These are phyloP conservation scores for Scleroderma citrinum DNA, from an alignment of 768 basidiomycete species.

Conservation along the genomic window DNA sequence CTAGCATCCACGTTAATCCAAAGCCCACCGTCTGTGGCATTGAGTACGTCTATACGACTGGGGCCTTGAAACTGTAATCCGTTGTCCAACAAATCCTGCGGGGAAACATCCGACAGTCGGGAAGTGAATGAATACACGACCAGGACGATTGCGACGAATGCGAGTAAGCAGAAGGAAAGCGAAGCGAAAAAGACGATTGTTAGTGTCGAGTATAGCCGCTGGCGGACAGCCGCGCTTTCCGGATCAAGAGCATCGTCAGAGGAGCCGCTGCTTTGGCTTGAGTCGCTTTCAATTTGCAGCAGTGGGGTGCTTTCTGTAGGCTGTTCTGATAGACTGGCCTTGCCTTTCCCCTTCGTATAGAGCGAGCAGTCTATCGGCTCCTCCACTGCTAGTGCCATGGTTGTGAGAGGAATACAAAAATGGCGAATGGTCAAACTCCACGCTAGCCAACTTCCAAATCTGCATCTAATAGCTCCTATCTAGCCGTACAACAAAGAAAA, in stretches of 20 bases:
- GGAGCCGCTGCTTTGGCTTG: conserved; percentile 10
- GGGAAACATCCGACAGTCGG: conserved; percentile 44
- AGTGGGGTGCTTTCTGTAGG: conserved; percentile 27
- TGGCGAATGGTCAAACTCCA: too few relatives aligned
- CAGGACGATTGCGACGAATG: conserved; percentile 40
- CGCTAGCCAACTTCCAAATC: conserved; percentile 2
- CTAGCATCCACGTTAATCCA: conserved; percentile 54
- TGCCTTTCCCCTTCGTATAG: conserved; percentile 22
- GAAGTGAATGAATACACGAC: conserved; percentile 66
- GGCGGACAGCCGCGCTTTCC: conserved; percentile 18
- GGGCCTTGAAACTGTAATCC: conserved; percentile 57
- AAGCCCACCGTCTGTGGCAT: conserved; percentile 54
- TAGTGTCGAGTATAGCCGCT: conserved; percentile 29
- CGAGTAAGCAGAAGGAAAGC: conserved; percentile 42
- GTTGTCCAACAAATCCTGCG: conserved; percentile 52
- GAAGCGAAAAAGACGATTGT: conserved; percentile 52
- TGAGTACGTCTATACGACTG: conserved; percentile 54
- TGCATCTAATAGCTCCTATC: conserved; percentile 3
- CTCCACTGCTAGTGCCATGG: conserved; percentile 16
- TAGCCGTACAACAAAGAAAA: neutral
- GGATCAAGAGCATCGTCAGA: conserved; percentile 17
- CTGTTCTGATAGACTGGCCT: conserved; percentile 14
- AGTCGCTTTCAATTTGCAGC: conserved; percentile 15
- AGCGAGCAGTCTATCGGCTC: conserved; percentile 10
- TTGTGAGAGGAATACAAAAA: conserved; percentile 1